Percentiles rank a stretch among this genome's conserved stretches.
phyloP scores from a whole-genome alignment of 176 grass and related monocot genomes.

The Aegilops bicornis region DNA sequence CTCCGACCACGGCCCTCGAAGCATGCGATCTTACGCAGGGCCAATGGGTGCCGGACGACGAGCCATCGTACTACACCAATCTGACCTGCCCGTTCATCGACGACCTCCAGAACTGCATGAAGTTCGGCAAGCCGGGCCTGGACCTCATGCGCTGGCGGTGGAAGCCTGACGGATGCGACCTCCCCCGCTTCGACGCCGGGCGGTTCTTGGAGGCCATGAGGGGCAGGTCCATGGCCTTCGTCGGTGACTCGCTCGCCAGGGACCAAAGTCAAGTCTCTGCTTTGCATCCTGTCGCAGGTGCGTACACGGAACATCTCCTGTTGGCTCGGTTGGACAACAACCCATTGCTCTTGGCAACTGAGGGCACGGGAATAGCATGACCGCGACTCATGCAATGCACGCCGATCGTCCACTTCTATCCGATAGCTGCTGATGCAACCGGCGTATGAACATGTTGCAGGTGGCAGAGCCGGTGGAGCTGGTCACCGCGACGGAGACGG shows the following conservation, averaged over 20 bases:
- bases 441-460: conserved; percentile 27
- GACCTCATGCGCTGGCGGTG: conserved; percentile 63
- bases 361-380: too few species aligned
- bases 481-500: conserved; percentile 11
- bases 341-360: too few species aligned
- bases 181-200: conserved; percentile 48
- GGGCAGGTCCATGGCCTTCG: conserved; percentile 63
- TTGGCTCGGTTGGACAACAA: too few species aligned
- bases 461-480: conserved; percentile 27
- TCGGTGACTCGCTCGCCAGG: conserved; percentile 81
- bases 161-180: conserved; percentile 49
- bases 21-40: conserved; percentile 38
- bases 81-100: conserved; percentile 62
- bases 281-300: conserved; percentile 62
- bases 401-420: too few species aligned
- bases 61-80: conserved; percentile 61
- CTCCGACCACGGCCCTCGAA: too few species aligned
- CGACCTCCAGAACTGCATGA: conserved; percentile 81
- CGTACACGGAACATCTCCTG: too few species aligned
- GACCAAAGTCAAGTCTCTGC: conserved; percentile 69
- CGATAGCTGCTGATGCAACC: too few species aligned
- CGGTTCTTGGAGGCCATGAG: conserved; percentile 51
- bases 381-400: too few species aligned
- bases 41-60: conserved; percentile 34
- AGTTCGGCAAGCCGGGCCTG: conserved; percentile 52